A percentile compares a stretch with the other conserved stretches of the same genome.
phyloP scores from a whole-genome alignment of 805 yeast species.

The Debaryomyces maramus region DNA sequence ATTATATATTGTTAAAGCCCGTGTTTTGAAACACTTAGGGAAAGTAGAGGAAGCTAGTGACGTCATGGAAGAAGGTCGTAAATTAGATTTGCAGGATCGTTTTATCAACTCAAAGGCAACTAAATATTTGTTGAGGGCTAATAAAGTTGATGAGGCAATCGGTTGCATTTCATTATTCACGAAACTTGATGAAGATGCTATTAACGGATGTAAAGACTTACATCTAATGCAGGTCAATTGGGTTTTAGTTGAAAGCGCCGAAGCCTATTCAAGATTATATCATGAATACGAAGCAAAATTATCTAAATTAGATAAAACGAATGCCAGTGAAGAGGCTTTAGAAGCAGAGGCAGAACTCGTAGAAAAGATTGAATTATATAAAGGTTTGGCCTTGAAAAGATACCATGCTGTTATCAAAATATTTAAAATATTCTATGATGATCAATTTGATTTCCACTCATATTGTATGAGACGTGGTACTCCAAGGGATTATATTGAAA shows the following conservation, averaged over 20 bases:
- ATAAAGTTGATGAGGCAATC: conserved; percentile 71
- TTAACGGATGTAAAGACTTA: conserved; percentile 84
- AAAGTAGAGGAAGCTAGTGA: conserved; percentile 60
- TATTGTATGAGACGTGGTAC: conserved; percentile 91
- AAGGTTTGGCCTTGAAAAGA: conserved; percentile 80
- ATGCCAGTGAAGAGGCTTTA: conserved; percentile 29
- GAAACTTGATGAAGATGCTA: conserved; percentile 67
- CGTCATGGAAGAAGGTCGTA: conserved; percentile 67
- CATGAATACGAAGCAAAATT: conserved; percentile 22
- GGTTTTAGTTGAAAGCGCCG: conserved; percentile 84
- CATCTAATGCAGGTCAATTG: conserved; percentile 90
- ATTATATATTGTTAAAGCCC: conserved; percentile 73
- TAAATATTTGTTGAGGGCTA: conserved; percentile 78
- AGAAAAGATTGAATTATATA: conserved; percentile 46
- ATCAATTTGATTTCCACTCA: conserved; percentile 93
- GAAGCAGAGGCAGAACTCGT: conserved; percentile 26
- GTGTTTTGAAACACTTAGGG: conserved; percentile 74
- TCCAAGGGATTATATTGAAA: conserved; percentile 74
- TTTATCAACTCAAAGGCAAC: conserved; percentile 87
- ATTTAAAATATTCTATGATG: conserved; percentile 70
- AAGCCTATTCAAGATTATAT: conserved; percentile 68
- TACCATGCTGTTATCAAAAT: conserved; percentile 64
- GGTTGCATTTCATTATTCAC: conserved; percentile 78
- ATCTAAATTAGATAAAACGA: conserved; percentile 10
- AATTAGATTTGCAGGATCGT: conserved; percentile 83